Evolutionary conservation across 2,329 filamentous ascomycete genomes (phyloP).

Genomic region (Alternaria gansuensis): DNA sequence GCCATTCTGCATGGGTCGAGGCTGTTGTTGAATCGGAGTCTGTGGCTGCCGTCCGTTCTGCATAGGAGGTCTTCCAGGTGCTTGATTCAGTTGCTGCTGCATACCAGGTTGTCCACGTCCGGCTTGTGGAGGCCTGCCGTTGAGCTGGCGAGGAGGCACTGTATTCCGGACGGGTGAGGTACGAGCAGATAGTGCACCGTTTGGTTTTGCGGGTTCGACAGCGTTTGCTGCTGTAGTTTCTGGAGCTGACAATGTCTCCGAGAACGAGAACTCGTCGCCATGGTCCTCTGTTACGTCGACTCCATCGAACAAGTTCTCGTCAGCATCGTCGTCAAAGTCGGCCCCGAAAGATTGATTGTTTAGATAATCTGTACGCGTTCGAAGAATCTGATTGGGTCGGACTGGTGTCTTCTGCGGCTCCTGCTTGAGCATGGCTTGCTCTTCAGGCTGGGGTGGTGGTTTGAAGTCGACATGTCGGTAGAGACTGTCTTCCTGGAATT

Average conservation of each 20-base stretch:
- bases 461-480: slow-evolving; percentile 81
- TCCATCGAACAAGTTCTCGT: slow-evolving; percentile 65
- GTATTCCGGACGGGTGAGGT: slow-evolving; percentile 35
- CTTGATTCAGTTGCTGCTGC: slow-evolving; percentile 42
- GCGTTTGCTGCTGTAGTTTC: slow-evolving; percentile 28
- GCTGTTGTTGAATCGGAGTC: slow-evolving; percentile 37
- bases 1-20: slow-evolving; percentile 33
- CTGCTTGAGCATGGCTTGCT: slow-evolving; percentile 40
- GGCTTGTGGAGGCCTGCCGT: slow-evolving; percentile 36
- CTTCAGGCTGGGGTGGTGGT: slow-evolving; percentile 54
- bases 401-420: slow-evolving; percentile 39
- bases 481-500: slow-evolving; percentile 80
- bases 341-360: slow-evolving; percentile 47
- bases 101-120: slow-evolving; percentile 33
- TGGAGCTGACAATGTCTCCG: slow-evolving; percentile 33
- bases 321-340: slow-evolving; percentile 65
- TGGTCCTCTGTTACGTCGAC: slow-evolving; percentile 70
- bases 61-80: slow-evolving; percentile 28
- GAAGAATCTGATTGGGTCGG: slow-evolving; percentile 36
- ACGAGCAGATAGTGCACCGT: slow-evolving; percentile 31
- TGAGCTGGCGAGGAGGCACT: slow-evolving; percentile 33
- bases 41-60: slow-evolving; percentile 45
- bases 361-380: slow-evolving; percentile 47
- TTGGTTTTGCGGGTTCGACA: slow-evolving; percentile 26
- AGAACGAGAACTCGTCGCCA: slow-evolving; percentile 57